Base-by-base conservation (phyloP, 345 rosid genomes). In the Carallia pectinifolia region DNA sequence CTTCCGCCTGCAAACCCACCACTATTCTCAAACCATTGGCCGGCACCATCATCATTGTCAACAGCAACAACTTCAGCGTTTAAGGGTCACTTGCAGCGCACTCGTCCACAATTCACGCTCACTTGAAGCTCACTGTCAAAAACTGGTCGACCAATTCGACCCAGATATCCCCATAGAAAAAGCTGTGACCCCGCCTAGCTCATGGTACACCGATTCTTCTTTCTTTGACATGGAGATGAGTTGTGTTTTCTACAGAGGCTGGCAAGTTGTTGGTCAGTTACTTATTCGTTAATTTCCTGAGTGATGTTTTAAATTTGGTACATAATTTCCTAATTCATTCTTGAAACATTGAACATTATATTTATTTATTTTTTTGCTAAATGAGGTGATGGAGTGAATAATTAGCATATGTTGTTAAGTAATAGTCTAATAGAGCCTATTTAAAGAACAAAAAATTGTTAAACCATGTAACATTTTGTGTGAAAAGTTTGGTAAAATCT, bases 221-320 rank as follows among this genome's bases (percentile, higher is more conserved):
- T 85, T 93, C 60, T 71, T 82, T 70, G 71, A 81, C 58, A 72
- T 76, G 29, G 98, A 89, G 74, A 85, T 93, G 68, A 79, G 83
- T 60, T 85, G 76, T 15, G 81, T 93, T 84, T 93, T 93, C 84
- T 85, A 81, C 70, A 80, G 82, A 76, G 94, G 94, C 62, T 93
- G 98, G 97, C 92, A 87, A 75, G 92, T 86, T 5, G 90, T 93
- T 64, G 96, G 97, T 93, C 64, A 53, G 88, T 80, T 59, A 53
- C 40, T 23, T 7, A 9, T 55, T 55, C 60, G 18, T 29, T 55
- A 9, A 23, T 44, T 44, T 44, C 17, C 50, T 13, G 50, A 13
- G 50, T 44, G 12, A 44, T 3, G 4, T 12, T 13, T 44, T 12
- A 10, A 23, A 44, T 44, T 12, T 44, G 50, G 5, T 44, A 16